Percentiles rank a stretch among this genome's conserved stretches.
Evolutionary conservation across 805 yeast genomes (phyloP).

Genomic region (Cyberlindnera mississippiensis): DNA sequence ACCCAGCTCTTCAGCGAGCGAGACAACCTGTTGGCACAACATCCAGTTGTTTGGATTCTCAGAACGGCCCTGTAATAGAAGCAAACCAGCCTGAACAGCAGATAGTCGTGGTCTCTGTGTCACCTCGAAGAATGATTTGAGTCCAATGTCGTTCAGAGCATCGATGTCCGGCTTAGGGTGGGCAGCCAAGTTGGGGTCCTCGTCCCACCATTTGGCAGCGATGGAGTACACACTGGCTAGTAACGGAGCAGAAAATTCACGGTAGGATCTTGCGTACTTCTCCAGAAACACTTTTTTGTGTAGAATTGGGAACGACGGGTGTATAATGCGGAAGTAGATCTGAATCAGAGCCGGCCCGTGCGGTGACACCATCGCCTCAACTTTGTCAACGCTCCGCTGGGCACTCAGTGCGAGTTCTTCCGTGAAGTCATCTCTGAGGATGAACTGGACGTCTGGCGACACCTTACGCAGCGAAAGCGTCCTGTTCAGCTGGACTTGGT

Average conservation of each 20-base stretch:
- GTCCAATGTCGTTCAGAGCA: slow-evolving; percentile 64
- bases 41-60: slow-evolving; percentile 77
- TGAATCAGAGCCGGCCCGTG: slow-evolving; percentile 81
- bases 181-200: slow-evolving; percentile 61
- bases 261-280: slow-evolving; percentile 83
- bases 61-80: slow-evolving; percentile 58
- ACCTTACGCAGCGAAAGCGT: slow-evolving; percentile 73
- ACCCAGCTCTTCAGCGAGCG: slow-evolving; percentile 87
- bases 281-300: slow-evolving; percentile 91
- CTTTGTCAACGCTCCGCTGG: slow-evolving; percentile 75
- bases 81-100: slow-evolving; percentile 85
- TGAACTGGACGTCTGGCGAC: slow-evolving; percentile 69
- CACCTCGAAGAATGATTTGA: slow-evolving; percentile 62
- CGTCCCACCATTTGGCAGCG: slow-evolving; percentile 93
- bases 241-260: slow-evolving; percentile 88
- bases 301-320: slow-evolving; percentile 86
- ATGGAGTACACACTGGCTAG: slow-evolving; percentile 86
- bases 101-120: slow-evolving; percentile 85
- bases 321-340: slow-evolving; percentile 78
- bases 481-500: slow-evolving; percentile 71
- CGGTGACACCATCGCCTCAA: slow-evolving; percentile 86
- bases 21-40: slow-evolving; percentile 79
- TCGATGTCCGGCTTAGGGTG: slow-evolving; percentile 76
- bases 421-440: slow-evolving; percentile 75
- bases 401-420: slow-evolving; percentile 63